These are phyloP conservation scores for Spergularia azorica DNA, from an alignment of 179 eudicot genomes.

Conservation along the genomic window DNA sequence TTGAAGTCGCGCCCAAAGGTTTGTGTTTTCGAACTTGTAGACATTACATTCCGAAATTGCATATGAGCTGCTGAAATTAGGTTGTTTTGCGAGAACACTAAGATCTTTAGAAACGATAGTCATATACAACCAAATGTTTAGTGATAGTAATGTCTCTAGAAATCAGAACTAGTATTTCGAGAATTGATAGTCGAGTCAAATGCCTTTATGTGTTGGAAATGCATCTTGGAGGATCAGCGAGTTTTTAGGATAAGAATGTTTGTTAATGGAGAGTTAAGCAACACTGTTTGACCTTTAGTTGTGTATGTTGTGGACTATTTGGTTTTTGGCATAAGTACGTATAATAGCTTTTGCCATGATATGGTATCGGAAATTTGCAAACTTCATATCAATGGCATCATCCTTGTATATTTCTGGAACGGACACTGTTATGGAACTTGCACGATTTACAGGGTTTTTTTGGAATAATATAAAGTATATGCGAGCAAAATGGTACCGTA, in stretches of 20 bases:
- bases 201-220: not conserved
- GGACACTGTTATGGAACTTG: not conserved
- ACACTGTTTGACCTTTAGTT: not conserved
- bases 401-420: not conserved
- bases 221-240: not conserved
- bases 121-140: no score
- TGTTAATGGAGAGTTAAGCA: not conserved
- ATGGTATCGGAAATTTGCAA: not conserved
- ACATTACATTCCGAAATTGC: not conserved
- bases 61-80: not conserved
- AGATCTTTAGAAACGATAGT: not conserved
- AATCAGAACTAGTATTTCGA: no score
- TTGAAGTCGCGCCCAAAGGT: conserved; percentile 58
- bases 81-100: not conserved
- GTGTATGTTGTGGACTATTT: not conserved
- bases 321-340: not conserved
- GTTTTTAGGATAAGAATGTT: no score
- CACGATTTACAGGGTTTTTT: not conserved
- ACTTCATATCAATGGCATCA: not conserved
- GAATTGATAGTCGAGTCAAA: no score
- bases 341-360: not conserved
- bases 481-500: no score
- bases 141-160: no score
- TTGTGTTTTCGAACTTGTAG: not conserved
- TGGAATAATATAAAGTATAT: no score